Percentiles rank a stretch among this genome's conserved stretches.
Evolutionary conservation across 768 basidiomycete species (phyloP).

Genomic region (Neoboletus brunneissimus): DNA sequence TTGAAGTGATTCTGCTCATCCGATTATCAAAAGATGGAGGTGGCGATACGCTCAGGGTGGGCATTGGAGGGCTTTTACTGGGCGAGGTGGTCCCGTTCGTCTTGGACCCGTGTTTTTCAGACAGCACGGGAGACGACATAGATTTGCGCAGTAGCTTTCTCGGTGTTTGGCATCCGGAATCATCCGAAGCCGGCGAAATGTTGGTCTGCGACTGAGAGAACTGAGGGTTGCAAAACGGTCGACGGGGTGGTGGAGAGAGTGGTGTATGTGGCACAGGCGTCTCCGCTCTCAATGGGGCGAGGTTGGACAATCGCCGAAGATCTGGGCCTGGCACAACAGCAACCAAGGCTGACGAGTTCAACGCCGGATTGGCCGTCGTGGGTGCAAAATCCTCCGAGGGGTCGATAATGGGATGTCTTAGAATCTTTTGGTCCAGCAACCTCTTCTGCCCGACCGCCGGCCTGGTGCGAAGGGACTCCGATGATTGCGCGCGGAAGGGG

Average conservation of each 20-base stretch:
- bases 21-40: slow-evolving; percentile 25
- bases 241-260: slow-evolving; percentile 63
- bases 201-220: slow-evolving; percentile 61
- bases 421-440: slow-evolving; percentile 43
- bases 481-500: slow-evolving; percentile 20
- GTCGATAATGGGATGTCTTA: slow-evolving; percentile 39
- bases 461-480: slow-evolving; percentile 22
- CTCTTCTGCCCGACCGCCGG: slow-evolving; percentile 24
- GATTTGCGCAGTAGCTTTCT: slow-evolving; percentile 41
- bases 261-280: slow-evolving; percentile 65
- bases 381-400: slow-evolving; percentile 32
- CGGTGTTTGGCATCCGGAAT: slow-evolving; percentile 7
- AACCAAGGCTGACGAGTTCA: slow-evolving; percentile 10
- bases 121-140: slow-evolving; percentile 53
- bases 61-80: slow-evolving; percentile 44
- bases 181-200: slow-evolving; percentile 29
- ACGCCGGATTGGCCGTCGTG: slow-evolving; percentile 3
- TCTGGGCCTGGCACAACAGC: slow-evolving; percentile 29
- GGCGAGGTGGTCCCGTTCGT: slow-evolving; percentile 27
- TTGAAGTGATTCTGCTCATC: slow-evolving; percentile 22
- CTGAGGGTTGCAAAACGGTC: slow-evolving; percentile 39
- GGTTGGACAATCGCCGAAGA: slow-evolving; percentile 38
- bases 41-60: slow-evolving; percentile 33
- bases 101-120: slow-evolving; percentile 41
- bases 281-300: slow-evolving; percentile 55